A percentile compares a stretch with the other conserved stretches of the same genome.
Evolutionary conservation across 2,329 filamentous ascomycete species (phyloP).

Genomic region (Monilinia vaccinii-corymbosi): DNA sequence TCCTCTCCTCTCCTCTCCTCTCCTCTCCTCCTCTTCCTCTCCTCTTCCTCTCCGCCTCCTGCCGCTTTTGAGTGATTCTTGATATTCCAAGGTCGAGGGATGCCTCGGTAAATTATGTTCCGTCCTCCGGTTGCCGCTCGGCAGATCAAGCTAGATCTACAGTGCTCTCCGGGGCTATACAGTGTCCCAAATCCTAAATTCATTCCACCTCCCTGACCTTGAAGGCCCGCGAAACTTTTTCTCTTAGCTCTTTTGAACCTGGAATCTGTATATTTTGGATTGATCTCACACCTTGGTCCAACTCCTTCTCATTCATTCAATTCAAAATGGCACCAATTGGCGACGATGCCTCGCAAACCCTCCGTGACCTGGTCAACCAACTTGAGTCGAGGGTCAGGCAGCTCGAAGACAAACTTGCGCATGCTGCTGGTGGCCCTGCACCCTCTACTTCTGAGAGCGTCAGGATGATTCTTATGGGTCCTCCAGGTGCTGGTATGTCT

Average conservation of each 20-base stretch:
- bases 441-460: constrained; percentile 55
- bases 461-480: constrained; percentile 96
- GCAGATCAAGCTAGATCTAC: constrained; percentile 1
- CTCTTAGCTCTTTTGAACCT: background rate
- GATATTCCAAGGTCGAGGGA: background rate
- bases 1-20: no score
- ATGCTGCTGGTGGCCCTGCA: constrained; percentile 42
- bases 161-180: background rate
- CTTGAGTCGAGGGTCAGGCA: constrained; percentile 81
- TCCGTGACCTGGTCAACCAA: constrained; percentile 74
- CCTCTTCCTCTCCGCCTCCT: background rate
- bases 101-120: constrained; percentile 7
- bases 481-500: constrained; percentile 84
- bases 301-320: constrained; percentile 14
- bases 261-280: constrained; percentile 6
- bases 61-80: background rate
- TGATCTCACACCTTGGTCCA: constrained; percentile 23
- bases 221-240: constrained; percentile 1
- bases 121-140: constrained; percentile 3
- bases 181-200: background rate
- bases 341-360: constrained; percentile 68
- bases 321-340: constrained; percentile 78
- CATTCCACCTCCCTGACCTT: background rate
- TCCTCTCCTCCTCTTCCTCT: no score
- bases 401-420: constrained; percentile 63